Percentiles rank a stretch among this genome's conserved stretches.
Evolutionary conservation across 129 eudicot species (phyloP).

Genomic region (Calendula officinalis): DNA sequence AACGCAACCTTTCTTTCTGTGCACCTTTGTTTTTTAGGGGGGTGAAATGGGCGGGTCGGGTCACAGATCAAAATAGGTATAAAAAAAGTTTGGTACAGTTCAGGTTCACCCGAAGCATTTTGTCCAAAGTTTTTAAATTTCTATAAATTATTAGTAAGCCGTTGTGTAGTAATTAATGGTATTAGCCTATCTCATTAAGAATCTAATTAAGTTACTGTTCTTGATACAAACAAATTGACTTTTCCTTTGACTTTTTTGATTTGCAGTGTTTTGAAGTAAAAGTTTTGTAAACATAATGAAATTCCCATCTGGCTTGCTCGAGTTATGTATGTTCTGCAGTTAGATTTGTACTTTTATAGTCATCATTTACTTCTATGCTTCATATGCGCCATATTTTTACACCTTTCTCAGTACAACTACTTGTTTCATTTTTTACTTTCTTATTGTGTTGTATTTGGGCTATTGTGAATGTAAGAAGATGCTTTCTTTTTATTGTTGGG

Average conservation of each 20-base stretch:
- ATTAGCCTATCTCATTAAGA: background rate
- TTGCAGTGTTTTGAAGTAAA: conserved; percentile 61
- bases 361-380: conserved; percentile 11
- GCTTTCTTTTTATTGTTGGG: conserved; percentile 8
- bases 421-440: conserved; percentile 6
- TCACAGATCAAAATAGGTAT: background rate
- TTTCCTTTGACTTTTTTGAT: conserved; percentile 16
- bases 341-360: conserved; percentile 5
- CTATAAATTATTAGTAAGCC: background rate
- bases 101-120: no score
- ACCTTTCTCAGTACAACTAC: conserved; percentile 2
- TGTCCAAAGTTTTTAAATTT: no score
- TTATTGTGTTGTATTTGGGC: conserved; percentile 6
- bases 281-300: conserved; percentile 25
- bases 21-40: background rate
- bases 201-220: conserved; percentile 7
- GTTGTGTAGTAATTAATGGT: conserved; percentile 6
- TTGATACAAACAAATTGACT: background rate
- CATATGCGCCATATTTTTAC: conserved; percentile 15
- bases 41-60: background rate
- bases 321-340: conserved; percentile 23
- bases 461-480: conserved; percentile 1
- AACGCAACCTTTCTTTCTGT: background rate
- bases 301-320: conserved; percentile 16
- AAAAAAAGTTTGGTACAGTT: no score